phyloP scores from a whole-genome alignment of 805 yeast species.

The Barnettozyma pratensis region DNA sequence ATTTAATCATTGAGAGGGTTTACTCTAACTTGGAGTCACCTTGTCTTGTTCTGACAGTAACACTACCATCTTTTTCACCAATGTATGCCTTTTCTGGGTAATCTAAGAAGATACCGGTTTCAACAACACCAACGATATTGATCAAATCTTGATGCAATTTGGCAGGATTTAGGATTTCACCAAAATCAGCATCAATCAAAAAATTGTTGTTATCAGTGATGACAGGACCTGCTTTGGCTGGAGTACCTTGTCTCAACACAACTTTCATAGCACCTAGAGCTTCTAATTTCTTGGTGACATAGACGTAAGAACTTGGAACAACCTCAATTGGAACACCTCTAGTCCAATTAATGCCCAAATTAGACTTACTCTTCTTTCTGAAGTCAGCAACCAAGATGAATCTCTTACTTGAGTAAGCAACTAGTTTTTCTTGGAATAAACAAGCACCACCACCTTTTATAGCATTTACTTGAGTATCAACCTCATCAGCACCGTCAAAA shows the following conservation, averaged over 20 bases:
- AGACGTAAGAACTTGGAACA: conserved; percentile 81
- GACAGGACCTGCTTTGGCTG: conserved; percentile 95
- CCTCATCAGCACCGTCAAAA: conserved; percentile 98
- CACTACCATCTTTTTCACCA: conserved; percentile 78
- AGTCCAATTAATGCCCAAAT: conserved; percentile 76
- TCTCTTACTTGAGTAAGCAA: conserved; percentile 70
- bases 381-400: conserved; percentile 91
- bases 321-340: conserved; percentile 95
- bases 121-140: conserved; percentile 86
- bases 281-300: conserved; percentile 60
- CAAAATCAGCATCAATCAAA: conserved; percentile 90
- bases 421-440: conserved; percentile 90
- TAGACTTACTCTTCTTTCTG: conserved; percentile 66
- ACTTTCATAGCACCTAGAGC: conserved; percentile 61
- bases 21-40: conserved; percentile 17
- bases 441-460: conserved; percentile 99
- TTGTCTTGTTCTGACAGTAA: conserved; percentile 28
- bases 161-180: conserved; percentile 51
- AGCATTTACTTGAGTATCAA: conserved; percentile 72
- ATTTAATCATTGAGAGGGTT: neutral
- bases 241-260: conserved; percentile 74
- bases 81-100: conserved; percentile 77
- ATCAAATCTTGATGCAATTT: conserved; percentile 63
- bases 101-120: conserved; percentile 81
- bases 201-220: conserved; percentile 95